These are phyloP conservation scores for Glycyrrhiza uralensis DNA, from an alignment of 306 rosid species.

Conservation along the genomic window DNA sequence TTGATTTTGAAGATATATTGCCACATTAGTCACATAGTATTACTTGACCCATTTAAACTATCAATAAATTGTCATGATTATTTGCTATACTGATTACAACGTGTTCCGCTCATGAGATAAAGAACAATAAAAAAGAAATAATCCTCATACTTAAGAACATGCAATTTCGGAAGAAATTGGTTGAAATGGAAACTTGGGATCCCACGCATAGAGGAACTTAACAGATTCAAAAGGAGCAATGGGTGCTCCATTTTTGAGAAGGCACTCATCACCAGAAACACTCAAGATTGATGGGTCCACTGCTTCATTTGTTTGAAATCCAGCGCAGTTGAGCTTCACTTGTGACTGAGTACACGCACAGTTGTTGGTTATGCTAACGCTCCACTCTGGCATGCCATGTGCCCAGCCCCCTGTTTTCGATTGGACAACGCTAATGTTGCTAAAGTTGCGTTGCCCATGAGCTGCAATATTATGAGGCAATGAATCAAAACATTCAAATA, in stretches of 20 bases:
- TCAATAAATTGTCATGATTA: too few species aligned
- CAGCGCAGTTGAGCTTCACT: neutral
- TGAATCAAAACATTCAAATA: neutral
- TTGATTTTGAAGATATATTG: too few species aligned
- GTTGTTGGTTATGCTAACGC: neutral
- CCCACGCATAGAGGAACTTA: neutral
- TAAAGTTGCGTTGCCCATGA: neutral
- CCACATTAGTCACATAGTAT: too few species aligned
- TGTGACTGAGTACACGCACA: neutral
- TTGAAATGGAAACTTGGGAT: neutral
- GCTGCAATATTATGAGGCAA: neutral
- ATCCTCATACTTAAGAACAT: neutral
- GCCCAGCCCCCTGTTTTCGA: neutral
- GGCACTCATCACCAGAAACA: neutral
- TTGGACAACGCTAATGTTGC: neutral
- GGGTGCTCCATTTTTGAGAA: neutral
- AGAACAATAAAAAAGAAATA: neutral
- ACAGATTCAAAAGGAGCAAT: neutral
- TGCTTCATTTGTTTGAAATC: neutral
- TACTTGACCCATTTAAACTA: too few species aligned
- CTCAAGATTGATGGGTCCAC: neutral
- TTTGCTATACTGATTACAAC: too few species aligned
- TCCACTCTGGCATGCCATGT: neutral
- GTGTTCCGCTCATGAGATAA: neutral
- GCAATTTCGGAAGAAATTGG: neutral